Base-by-base conservation (phyloP, 306 rosid genomes). In the Purshia tridentata region DNA sequence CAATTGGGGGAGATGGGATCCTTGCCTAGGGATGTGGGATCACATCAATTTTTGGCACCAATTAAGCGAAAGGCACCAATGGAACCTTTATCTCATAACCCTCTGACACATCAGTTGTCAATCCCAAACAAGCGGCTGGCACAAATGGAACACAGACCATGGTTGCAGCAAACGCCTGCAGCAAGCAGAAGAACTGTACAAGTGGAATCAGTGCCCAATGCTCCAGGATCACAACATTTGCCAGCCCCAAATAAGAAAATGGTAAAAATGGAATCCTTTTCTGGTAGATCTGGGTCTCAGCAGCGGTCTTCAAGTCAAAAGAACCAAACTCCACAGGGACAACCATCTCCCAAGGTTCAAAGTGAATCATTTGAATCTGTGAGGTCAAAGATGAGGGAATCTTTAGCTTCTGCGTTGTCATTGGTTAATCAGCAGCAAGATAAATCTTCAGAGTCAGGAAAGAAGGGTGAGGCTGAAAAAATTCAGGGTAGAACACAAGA, bases 381-480 rank as follows among this genome's bases (percentile, higher is more conserved):
- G 64, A 88, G 99, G 85, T 91, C 98, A 76, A 95, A 95, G 86
- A 91, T 95, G 99, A 90, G 97, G 83, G 98, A 90, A 74, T 89
- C 97, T 16, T 80, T 95, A 72, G 86, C 89, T 72, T 74, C 89
- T 79, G 96, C 96, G 29, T 84, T 95, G 74, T 88, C 88, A 19
- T 76, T 95, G 83, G 99, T 87, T 65, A 75, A 85, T 50, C 90
- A 80, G 76, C 89, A 56, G 72, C 49, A 75, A 65, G 85, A 76
- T 16, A 89, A 80, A 54, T 70, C 74, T 11, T 54, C 12, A 11
- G 66, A 71, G 42, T 53, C 72, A 2, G 68, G 68, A 45, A 77
- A 76, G 64, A 88, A 73, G 18, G 69, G 71, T 12, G 80, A 83
- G 51, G 59, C 78, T 39, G 80, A 69, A 76, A 69, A 65, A 73